Evolutionary conservation across 2,329 filamentous ascomycete species (phyloP).

Genomic region (Xylariaceae sp.): DNA sequence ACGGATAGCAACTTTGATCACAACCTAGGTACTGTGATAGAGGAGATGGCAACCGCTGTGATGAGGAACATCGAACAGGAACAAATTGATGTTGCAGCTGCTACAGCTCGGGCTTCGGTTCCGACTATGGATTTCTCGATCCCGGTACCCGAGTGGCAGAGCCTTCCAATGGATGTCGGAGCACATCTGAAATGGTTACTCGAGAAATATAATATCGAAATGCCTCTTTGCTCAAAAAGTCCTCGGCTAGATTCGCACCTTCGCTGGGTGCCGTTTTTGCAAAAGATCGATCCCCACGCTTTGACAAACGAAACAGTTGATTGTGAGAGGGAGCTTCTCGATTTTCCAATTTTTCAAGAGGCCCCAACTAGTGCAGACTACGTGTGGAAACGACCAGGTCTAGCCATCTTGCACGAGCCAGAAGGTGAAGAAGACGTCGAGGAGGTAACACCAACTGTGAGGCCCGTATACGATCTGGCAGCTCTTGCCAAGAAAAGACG

Average conservation of each 20-base stretch:
- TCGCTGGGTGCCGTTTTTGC: conserved; percentile 29
- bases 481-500: conserved; percentile 28
- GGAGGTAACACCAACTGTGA: background rate
- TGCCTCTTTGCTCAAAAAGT: conserved; percentile 21
- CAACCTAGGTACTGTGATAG: conserved; percentile 15
- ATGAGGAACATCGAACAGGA: conserved; percentile 29
- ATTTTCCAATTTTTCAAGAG: conserved; percentile 3
- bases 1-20: conserved; percentile 15
- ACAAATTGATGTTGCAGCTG: conserved; percentile 25
- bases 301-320: conserved; percentile 25
- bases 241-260: conserved; percentile 21
- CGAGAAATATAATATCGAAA: background rate
- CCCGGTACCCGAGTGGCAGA: conserved; percentile 25
- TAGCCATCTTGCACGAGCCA: conserved; percentile 28
- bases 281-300: conserved; percentile 14
- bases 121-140: conserved; percentile 32
- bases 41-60: conserved; percentile 15
- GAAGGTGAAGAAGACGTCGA: conserved; percentile 29
- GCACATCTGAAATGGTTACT: conserved; percentile 23
- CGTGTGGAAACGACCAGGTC: conserved; percentile 31
- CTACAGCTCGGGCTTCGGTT: conserved; percentile 28
- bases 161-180: conserved; percentile 9
- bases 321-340: conserved; percentile 11
- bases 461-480: conserved; percentile 14
- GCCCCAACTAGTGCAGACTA: conserved; percentile 27